Conservation (phyloP, 1,139 yeast species). For the Saccharomyces pastorianus region DNA sequence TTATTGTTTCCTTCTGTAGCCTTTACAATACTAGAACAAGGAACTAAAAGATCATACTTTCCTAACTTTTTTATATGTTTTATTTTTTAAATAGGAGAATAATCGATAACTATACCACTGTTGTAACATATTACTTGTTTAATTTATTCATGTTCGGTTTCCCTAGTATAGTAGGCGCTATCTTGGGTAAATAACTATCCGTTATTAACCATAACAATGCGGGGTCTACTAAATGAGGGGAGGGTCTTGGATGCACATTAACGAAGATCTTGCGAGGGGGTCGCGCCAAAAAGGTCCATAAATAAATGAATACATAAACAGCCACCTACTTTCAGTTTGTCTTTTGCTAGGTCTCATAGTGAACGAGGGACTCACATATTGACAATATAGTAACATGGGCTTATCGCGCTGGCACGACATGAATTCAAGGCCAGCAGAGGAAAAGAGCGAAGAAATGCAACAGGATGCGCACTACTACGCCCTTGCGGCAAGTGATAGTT, state of each 20-base stretch:
- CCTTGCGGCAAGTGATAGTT: neutral
- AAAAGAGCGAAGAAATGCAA: neutral
- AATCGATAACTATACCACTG: neutral
- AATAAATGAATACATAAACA: neutral
- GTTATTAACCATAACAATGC: neutral
- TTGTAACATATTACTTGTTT: neutral
- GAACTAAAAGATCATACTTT: neutral
- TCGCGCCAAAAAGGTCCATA: neutral
- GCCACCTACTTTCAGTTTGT: neutral
- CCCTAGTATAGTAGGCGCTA: neutral
- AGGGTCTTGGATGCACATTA: neutral
- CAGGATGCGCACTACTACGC: neutral
- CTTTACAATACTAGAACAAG: neutral
- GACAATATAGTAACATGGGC: neutral
- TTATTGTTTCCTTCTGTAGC: neutral
- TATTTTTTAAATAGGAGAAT: neutral
- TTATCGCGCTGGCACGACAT: neutral
- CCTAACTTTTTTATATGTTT: neutral
- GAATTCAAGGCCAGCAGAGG: neutral
- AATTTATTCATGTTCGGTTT: neutral
- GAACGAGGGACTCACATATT: neutral
- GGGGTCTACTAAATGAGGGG: neutral
- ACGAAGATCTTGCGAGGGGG: neutral
- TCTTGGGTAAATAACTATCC: neutral
- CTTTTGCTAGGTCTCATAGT: neutral